Evolutionary conservation across 257 asterid genomes (phyloP), one percentile per base, ranked within the genome.

Genomic region (Catharanthus roseus): DNA sequence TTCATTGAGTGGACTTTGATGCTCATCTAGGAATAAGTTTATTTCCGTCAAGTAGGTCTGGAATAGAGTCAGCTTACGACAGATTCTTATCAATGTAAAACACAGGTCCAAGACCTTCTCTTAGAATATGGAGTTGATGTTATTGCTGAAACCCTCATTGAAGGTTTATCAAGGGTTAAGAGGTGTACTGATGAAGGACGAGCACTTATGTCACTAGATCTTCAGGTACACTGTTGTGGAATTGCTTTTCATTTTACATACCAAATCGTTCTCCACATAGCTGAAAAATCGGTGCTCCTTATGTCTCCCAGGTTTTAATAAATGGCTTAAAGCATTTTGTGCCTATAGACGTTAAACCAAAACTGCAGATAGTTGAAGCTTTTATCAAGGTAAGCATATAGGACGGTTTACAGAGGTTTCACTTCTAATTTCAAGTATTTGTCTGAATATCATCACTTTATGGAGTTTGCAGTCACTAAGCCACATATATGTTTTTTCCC

Each of bases 101-200:
- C 78, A 28, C 88, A 91, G 98, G 89, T 85, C 77, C 98, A 95
- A 81, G 93, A 89, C 65, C 85, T 89, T 65, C 97, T 95, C 76
- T 78, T 95, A 78, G 96, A 89, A 76, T 88, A 88, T 71, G 99
- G 98, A 69, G 91, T 95, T 64, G 98, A 95, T 75, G 86, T 74
- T 84, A 91, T 95, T 69, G 96, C 97, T 58, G 97, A 87, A 81
- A 83, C 92, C 77, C 93, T 91, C 68, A 75, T 87, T 41, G 99
- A 95, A 83, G 99, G 98, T 77, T 86, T 91, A 65, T 95, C 98
- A 21, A 84, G 96, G 74, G 97, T 95, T 80, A 91, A 88, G 80
- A 90, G 90, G 77, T 95, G 99, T 77, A 95, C 96, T 39, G 97
- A 95, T 76, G 99, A 95, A 83, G 99, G 99, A 71, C 84, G 97